Base-by-base conservation (phyloP, 257 asterid genomes). In the Nicotiana otophora region DNA sequence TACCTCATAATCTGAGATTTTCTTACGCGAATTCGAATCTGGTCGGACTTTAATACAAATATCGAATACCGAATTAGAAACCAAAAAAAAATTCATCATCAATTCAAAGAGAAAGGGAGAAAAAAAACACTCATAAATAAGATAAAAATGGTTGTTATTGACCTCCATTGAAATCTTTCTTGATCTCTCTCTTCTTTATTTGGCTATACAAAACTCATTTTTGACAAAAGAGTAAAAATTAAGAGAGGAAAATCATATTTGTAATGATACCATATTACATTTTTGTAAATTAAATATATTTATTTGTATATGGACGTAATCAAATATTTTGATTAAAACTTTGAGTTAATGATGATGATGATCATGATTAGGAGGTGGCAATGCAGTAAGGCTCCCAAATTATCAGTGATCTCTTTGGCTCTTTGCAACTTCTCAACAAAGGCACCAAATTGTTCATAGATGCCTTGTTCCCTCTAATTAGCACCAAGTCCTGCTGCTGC, bases 381-480 rank as follows among this genome's bases (percentile, higher is more conserved):
- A 95, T 89, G 93, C 98, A 93, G 75, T 85, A 63, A 46, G 97
- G 92, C 89, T 89, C 92, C 91, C 94, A 87, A 39, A 87, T 80
- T 78, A 81, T 2, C 30, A 86, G 88, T 75, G 96, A 87, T 61
- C 88, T 91, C 76, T 88, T 88, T 0, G 89, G 80, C 82, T 91
- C 94, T 39, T 90, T 92, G 98, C 98, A 95, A 34, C 92, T 90
- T 84, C 86, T 88, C 80, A 85, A 51, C 20, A 85, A 80, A 68
- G 93, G 88, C 55, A 86, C 87, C 60, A 88, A 77, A 39, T 86
- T 79, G 82, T 78, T 78, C 36, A 33, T 34, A 53, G 51, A 77
- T 7, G 82, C 76, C 51, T 86, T 89, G 81, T 86, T 85, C 48
- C 88, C 91, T 86, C 85, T 90, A 83, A 85, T 83, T 10, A 88